phyloP scores from a whole-genome alignment of 257 asterid genomes.

The Mentha longifolia region DNA sequence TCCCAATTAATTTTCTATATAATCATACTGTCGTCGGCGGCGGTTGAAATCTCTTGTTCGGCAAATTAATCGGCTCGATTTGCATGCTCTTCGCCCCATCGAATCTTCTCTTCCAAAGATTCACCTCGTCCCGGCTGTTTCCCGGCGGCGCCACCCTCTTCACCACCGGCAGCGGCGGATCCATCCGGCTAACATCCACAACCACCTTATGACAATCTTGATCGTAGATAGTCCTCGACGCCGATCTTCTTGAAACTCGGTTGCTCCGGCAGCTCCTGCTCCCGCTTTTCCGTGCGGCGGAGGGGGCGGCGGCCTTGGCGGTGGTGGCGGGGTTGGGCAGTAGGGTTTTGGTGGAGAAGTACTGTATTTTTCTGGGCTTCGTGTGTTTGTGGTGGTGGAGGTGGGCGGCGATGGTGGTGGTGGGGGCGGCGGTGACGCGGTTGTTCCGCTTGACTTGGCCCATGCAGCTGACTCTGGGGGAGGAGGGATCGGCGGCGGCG shows the following conservation, averaged over 20 bases:
- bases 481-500: constrained; percentile 56
- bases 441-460: constrained; percentile 78
- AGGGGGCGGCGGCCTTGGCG: not conserved
- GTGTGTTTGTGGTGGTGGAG: constrained; percentile 43
- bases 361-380: constrained; percentile 43
- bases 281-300: constrained; percentile 27
- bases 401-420: constrained; percentile 34
- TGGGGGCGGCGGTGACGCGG: constrained; percentile 56
- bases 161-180: constrained; percentile 95
- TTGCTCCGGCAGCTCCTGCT: constrained; percentile 41
- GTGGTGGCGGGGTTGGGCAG: constrained; percentile 33
- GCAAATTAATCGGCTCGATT: constrained; percentile 56
- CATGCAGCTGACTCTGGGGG: constrained; percentile 85
- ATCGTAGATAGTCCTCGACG: constrained; percentile 20
- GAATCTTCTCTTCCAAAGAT: constrained; percentile 81
- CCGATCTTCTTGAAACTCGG: constrained; percentile 35
- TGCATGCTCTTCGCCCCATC: constrained; percentile 55
- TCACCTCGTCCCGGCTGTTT: constrained; percentile 48
- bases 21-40: constrained; percentile 52
- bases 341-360: constrained; percentile 44
- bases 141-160: constrained; percentile 45
- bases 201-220: constrained; percentile 31
- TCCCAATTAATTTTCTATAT: not conserved
- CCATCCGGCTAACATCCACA: constrained; percentile 59
- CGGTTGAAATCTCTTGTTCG: constrained; percentile 38